Base-by-base conservation (phyloP, 2,329 filamentous ascomycete genomes). In the Byssothecium circinans region DNA sequence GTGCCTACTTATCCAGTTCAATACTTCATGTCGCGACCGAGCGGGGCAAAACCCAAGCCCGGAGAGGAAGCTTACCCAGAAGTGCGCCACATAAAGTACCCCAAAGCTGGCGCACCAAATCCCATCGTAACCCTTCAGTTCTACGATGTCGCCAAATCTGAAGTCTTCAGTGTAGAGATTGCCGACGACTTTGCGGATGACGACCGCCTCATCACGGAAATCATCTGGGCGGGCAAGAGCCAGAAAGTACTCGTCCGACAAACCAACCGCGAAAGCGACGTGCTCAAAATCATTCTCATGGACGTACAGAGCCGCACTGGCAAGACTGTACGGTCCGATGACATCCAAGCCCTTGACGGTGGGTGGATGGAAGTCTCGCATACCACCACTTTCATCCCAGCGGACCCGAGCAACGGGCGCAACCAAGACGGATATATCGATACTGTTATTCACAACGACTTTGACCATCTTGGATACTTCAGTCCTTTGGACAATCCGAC, bases 311-410 rank as follows among this genome's bases (percentile, higher is more conserved):
- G 79, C 2, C 85, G 90, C 39, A 84, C 81, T 17, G 91, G 89
- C 23, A 88, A 87, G 69, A 86, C 88, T 0, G 84, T 96, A 39
- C 81, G 92, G 54, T 87, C 85, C 17, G 81, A 89, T 40, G 84
- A 99, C 68, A 84, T 96, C 40, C 82, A 84, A 55, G 80, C 86
- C 47, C 78, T 96, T n/a, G 94, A 99, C 68, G 91, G 91, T 18
- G 95, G 94, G 27, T 99, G 94, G 94, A 92, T 96, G 61, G 94
- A 99, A 73, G 89, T 96, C 34, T 89, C 90, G 1, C 87, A 96
- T 61, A 83, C 86, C 34, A 96, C 91, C 3, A 84, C 78, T 12
- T 97, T 87, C 65, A 86, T 99, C 47, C 94, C 94, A 2, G 88
- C 90, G 3, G 89, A 96, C 67, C 81, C 87, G 18, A 70, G 74